A percentile compares a stretch with the other conserved stretches of the same genome.
Conservation (phyloP, 257 asterid genomes). For the Cruciata laevipes region DNA sequence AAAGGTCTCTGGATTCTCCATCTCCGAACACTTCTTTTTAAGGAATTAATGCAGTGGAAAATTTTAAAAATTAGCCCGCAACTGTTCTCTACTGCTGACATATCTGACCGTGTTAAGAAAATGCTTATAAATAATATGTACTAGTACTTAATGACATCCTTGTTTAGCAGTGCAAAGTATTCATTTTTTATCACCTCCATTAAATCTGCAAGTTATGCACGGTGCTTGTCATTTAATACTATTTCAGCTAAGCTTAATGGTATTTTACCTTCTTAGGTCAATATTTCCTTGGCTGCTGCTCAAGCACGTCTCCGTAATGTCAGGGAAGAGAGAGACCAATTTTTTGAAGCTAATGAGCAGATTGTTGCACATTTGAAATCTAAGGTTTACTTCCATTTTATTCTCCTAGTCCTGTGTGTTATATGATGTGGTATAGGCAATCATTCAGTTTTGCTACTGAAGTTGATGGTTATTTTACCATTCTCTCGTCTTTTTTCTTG, state of each 20-base stretch:
- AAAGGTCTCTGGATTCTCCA: conserved; percentile 48
- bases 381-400: conserved; percentile 43
- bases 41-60: neutral
- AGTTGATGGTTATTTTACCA: neutral
- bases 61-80: neutral
- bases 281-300: conserved; percentile 74
- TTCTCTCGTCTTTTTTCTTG: conserved; percentile 7
- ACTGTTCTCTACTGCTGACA: conserved; percentile 1
- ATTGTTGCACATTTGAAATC: conserved; percentile 81
- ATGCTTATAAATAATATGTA: neutral
- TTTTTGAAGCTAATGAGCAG: conserved; percentile 94
- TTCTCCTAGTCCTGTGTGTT: conserved; percentile 1
- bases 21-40: neutral
- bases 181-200: neutral
- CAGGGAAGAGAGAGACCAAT: conserved; percentile 90
- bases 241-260: conserved; percentile 2
- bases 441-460: conserved; percentile 10
- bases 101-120: neutral
- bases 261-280: conserved; percentile 42
- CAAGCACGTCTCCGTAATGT: conserved; percentile 78
- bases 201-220: neutral
- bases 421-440: conserved; percentile 2
- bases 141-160: neutral
- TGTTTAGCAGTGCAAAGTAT: neutral
- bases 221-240: neutral